Evolutionary conservation across 352 stramenopile genomes (phyloP), one percentile per base, ranked within the genome.

Genomic region (Phytophthora palmivora): DNA sequence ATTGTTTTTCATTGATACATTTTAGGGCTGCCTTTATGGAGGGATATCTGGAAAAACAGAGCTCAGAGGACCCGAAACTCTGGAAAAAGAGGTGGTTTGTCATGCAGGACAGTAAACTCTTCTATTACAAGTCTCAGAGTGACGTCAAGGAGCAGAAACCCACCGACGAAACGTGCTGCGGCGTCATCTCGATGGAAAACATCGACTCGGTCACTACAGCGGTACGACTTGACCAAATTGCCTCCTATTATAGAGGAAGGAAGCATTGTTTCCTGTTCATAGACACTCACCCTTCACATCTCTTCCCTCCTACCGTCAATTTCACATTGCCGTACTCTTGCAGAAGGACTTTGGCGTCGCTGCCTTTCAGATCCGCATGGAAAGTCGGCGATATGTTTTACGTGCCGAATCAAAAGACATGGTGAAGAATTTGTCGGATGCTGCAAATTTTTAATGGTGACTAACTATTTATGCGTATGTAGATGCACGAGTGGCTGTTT

Each of bases 401-500:
- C 85, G 85, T 19, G 87, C 87, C 24, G 84, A 87, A 49, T 88
- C 82, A 9, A 93, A 92, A 74, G 87, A 95, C 58, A 82, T 79
- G 51, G 87, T 95, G 78, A 58, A 62, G 62, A 42, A 34, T 5
- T 12, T 34, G 10, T 28, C 11, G 12, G 15, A 30, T 60, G n/a
- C 4, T 61, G 8, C 12, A 21, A 5, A 15, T 39, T n/a, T 21
- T 52, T 34, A 7, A 18, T 52, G 19, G 28, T 42, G 21, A 18
- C 42, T 66, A 22, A 63, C 12, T 30, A 28, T 44, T 60, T 11
- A 24, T 19, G 2, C 21, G 32, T 6, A 2, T 18, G n/a, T 61
- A 94, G 87, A 95, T 95, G 87, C 84, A 94, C 53, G 82, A 94
- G 55, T 95, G 87, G 87, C 67, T 95, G 22, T 95, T 95, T 71